Conservation (phyloP, 2,329 filamentous ascomycete species). For the Scedosporium minutisporum region DNA sequence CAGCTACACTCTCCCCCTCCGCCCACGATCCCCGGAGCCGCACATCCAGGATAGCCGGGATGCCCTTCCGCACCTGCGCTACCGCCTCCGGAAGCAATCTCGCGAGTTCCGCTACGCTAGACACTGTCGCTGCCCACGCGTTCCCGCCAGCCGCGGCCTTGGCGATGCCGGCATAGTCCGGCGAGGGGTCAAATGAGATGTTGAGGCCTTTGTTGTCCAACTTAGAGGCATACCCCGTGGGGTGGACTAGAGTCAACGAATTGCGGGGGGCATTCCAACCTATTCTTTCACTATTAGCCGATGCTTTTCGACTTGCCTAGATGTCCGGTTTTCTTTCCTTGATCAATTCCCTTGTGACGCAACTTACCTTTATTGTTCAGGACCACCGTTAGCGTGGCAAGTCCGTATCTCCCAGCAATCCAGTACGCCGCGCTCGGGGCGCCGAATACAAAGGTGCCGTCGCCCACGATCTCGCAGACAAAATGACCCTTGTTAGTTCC, state of each 20-base stretch:
- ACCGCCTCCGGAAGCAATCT: conserved; percentile 39
- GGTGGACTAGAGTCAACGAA: conserved; percentile 48
- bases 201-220: conserved; percentile 54
- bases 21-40: conserved; percentile 23
- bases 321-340: no score
- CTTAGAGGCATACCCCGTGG: conserved; percentile 42
- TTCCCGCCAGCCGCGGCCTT: conserved; percentile 49
- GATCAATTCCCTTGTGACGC: no score
- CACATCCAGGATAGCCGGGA: conserved; percentile 44
- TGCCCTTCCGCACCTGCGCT: conserved; percentile 37
- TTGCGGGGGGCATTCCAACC: conserved; percentile 49
- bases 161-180: conserved; percentile 51
- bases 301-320: no score
- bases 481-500: conserved; percentile 35
- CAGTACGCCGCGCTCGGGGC: conserved; percentile 46
- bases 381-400: conserved; percentile 44
- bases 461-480: conserved; percentile 46
- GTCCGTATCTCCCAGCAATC: conserved; percentile 43
- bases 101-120: conserved; percentile 35
- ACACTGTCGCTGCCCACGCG: conserved; percentile 38
- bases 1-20: conserved; percentile 28
- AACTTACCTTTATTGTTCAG: conserved; percentile 44
- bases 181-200: conserved; percentile 48
- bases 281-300: background rate
- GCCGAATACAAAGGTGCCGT: conserved; percentile 47